Evolutionary conservation across 2,329 filamentous ascomycete genomes (phyloP).

Genomic region (Thelonectria blattea): DNA sequence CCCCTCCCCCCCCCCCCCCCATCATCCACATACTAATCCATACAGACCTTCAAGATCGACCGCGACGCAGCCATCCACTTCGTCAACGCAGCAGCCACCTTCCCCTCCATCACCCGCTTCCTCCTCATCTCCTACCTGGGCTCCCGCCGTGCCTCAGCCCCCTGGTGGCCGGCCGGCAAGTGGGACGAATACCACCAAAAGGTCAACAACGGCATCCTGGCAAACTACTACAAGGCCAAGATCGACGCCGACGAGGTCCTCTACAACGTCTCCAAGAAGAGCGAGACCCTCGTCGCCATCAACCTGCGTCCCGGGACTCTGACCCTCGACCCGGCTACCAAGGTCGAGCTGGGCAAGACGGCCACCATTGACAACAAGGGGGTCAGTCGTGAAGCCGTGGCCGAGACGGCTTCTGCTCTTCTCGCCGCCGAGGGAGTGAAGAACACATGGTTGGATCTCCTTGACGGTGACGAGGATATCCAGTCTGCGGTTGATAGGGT

Average conservation of each 20-base stretch:
- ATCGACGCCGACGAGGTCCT: constrained; percentile 64
- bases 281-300: constrained; percentile 54
- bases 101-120: constrained; percentile 63
- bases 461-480: constrained; percentile 59
- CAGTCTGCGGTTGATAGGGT: constrained; percentile 55
- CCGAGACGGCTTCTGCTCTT: constrained; percentile 60
- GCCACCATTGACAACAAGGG: constrained; percentile 38
- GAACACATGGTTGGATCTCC: constrained; percentile 61
- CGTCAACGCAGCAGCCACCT: constrained; percentile 63
- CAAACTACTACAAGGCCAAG: constrained; percentile 66
- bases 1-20: neutral
- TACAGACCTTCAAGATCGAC: constrained; percentile 63
- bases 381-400: constrained; percentile 64
- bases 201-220: constrained; percentile 48
- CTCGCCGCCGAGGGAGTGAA: constrained; percentile 55
- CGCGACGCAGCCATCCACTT: constrained; percentile 68
- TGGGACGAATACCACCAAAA: constrained; percentile 55
- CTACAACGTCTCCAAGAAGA: constrained; percentile 54
- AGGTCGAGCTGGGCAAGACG: constrained; percentile 55
- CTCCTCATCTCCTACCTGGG: constrained; percentile 68
- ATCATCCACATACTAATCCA: constrained; percentile 4
- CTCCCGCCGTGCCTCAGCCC: constrained; percentile 56
- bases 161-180: constrained; percentile 61
- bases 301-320: constrained; percentile 59
- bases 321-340: constrained; percentile 55